These are phyloP conservation scores for Blastobotrys raffinosifermentans DNA, from an alignment of 1,139 yeast genomes.

Conservation along the genomic window DNA sequence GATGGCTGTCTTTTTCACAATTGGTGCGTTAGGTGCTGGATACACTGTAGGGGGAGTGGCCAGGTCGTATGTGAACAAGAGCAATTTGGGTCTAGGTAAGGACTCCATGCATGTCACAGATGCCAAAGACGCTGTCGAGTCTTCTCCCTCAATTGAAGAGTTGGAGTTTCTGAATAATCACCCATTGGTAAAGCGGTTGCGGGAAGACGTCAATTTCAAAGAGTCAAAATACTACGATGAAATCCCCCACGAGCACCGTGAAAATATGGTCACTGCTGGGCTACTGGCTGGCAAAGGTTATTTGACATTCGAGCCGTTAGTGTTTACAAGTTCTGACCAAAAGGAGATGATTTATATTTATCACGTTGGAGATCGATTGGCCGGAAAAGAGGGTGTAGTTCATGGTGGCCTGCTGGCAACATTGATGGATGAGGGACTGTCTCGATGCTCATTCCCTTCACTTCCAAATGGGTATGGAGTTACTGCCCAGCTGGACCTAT, in stretches of 20 bases:
- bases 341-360: conserved; percentile 39
- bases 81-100: too few relatives aligned
- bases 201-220: conserved; percentile 15
- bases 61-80: too few relatives aligned
- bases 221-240: conserved; percentile 24
- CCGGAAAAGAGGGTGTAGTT: conserved; percentile 58
- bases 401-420: conserved; percentile 88
- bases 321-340: conserved; percentile 19
- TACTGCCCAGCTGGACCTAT: conserved; percentile 71
- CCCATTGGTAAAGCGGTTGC: conserved; percentile 18
- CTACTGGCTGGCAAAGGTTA: conserved; percentile 23
- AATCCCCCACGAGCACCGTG: conserved; percentile 23
- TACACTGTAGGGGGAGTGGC: too few relatives aligned
- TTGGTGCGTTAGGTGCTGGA: too few relatives aligned
- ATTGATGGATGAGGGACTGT: conserved; percentile 77
- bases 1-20: too few relatives aligned
- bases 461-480: conserved; percentile 82
- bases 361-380: conserved; percentile 62
- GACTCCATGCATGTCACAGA: too few relatives aligned
- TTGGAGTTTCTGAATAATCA: conserved; percentile 18
- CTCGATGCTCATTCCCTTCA: conserved; percentile 76
- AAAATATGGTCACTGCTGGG: conserved; percentile 25
- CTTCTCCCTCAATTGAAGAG: too few relatives aligned
- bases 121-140: too few relatives aligned
- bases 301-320: conserved; percentile 26